Conservation (phyloP, 2,329 filamentous ascomycete species). For the Ciborinia camelliae region DNA sequence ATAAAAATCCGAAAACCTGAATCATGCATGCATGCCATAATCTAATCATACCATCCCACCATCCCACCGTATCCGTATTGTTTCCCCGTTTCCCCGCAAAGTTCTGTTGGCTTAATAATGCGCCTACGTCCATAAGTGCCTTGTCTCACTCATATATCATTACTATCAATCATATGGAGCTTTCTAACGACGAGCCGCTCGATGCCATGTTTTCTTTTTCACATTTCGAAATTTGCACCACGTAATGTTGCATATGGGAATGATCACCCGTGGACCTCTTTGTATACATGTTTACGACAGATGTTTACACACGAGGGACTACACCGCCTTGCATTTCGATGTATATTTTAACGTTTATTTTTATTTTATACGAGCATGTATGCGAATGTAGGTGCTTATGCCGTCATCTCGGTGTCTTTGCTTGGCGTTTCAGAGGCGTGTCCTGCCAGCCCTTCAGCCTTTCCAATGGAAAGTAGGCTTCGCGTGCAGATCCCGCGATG, state of each 20-base stretch:
- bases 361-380: background rate
- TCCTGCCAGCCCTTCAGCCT: background rate
- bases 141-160: background rate
- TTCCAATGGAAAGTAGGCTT: too few species aligned
- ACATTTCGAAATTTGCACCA: too few species aligned
- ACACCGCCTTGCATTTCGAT: background rate
- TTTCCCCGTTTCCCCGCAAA: constrained; percentile 1
- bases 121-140: too few species aligned
- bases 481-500: too few species aligned
- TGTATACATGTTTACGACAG: too few species aligned
- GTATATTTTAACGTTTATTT: background rate
- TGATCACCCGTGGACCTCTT: background rate
- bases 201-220: background rate
- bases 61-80: background rate
- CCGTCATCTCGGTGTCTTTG: background rate
- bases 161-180: too few species aligned
- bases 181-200: background rate
- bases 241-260: background rate
- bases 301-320: background rate
- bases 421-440: background rate
- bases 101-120: background rate
- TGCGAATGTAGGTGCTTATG: background rate
- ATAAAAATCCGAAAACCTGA: too few species aligned
- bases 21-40: background rate
- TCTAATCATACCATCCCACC: constrained; percentile 6